Conservation (phyloP, 129 eudicot genomes). For the Cynara cardunculus region DNA sequence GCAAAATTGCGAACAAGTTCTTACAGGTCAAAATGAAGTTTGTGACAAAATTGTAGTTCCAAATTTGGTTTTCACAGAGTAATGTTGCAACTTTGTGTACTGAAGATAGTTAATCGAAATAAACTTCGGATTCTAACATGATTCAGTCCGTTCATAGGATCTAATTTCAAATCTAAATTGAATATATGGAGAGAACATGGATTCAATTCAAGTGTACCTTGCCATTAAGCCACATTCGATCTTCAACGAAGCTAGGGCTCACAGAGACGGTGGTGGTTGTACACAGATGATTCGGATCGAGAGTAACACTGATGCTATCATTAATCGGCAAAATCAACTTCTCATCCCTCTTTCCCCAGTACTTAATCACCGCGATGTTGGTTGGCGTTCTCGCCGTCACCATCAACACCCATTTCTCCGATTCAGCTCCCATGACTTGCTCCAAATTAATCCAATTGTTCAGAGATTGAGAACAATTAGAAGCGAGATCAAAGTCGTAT, state of each 20-base stretch:
- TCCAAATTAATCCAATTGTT: background rate
- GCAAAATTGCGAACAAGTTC: no score
- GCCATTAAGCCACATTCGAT: conserved; percentile 81
- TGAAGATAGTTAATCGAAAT: background rate
- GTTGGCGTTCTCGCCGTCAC: conserved; percentile 81
- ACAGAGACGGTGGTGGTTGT: conserved; percentile 77
- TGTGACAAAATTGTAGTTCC: background rate
- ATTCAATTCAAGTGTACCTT: conserved; percentile 30
- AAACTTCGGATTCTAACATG: background rate
- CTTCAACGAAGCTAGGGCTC: conserved; percentile 55
- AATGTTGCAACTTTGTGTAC: background rate
- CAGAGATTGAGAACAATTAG: background rate
- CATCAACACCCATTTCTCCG: conserved; percentile 45
- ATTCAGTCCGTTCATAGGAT: background rate
- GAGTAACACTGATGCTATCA: conserved; percentile 77
- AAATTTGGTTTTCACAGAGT: background rate
- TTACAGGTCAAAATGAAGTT: background rate
- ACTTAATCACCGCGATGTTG: conserved; percentile 78
- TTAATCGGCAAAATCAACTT: conserved; percentile 62
- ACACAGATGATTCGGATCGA: conserved; percentile 69
- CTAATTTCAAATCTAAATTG: background rate
- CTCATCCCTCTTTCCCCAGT: conserved; percentile 52
- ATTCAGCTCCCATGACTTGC: background rate
- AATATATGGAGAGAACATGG: background rate
- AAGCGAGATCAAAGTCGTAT: background rate